Evolutionary conservation across 805 yeast genomes (phyloP).

Genomic region (Myxozyma udenii): DNA sequence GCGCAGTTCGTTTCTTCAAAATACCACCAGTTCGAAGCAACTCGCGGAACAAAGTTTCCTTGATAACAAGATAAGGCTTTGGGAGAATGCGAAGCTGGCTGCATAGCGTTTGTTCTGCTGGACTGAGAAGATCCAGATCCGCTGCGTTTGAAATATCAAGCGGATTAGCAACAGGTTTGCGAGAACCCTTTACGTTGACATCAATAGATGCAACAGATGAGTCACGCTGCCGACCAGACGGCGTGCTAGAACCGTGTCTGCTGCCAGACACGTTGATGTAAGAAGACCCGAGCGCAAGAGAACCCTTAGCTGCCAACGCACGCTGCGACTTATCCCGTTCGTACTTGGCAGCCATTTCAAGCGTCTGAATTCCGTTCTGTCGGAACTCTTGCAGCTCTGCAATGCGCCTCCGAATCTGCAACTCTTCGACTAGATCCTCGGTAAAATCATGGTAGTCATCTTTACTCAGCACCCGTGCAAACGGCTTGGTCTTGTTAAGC

Average conservation of each 20-base stretch:
- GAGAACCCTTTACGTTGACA: constrained; percentile 28
- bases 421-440: constrained; percentile 70
- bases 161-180: constrained; percentile 38
- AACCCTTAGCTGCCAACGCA: constrained; percentile 19
- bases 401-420: constrained; percentile 73
- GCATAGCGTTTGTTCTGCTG: constrained; percentile 87
- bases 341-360: constrained; percentile 78
- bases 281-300: constrained; percentile 13
- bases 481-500: constrained; percentile 70
- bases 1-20: constrained; percentile 78
- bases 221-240: constrained; percentile 23
- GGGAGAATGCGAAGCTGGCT: constrained; percentile 80
- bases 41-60: constrained; percentile 84
- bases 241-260: constrained; percentile 23
- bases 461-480: constrained; percentile 74
- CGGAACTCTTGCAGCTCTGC: constrained; percentile 93
- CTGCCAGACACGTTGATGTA: constrained; percentile 12
- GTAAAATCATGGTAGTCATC: constrained; percentile 75
- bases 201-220: constrained; percentile 19
- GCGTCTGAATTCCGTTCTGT: constrained; percentile 75
- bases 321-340: constrained; percentile 75
- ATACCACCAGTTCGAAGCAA: constrained; percentile 80
- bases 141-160: constrained; percentile 56
- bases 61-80: constrained; percentile 89
- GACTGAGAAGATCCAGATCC: constrained; percentile 76